These are phyloP conservation scores for Bothriochloa decipiens DNA, from an alignment of 176 grass and related monocot species.

Conservation along the genomic window DNA sequence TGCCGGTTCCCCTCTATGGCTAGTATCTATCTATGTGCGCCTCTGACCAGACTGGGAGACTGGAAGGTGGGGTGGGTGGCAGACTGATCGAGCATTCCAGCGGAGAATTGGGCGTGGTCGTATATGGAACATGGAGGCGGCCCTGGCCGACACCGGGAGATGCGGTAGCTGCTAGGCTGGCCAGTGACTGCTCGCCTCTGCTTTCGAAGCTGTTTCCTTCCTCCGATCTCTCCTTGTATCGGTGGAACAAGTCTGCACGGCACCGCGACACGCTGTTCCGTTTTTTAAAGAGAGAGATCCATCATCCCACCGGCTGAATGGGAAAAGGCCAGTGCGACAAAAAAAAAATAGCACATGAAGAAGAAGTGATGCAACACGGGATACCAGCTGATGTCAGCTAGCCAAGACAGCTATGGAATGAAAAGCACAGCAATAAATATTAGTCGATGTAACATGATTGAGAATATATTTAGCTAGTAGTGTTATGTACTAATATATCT, in stretches of 20 bases:
- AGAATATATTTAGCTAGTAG: not conserved
- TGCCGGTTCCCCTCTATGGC: not conserved
- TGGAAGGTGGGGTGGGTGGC: conserved; percentile 12
- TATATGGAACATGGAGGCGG: not conserved
- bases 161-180: conserved; percentile 4
- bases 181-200: not conserved
- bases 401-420: no score
- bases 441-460: not conserved
- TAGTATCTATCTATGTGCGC: not conserved
- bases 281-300: not conserved
- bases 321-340: not conserved
- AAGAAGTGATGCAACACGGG: not conserved
- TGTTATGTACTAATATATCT: not conserved
- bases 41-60: conserved; percentile 12
- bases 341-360: not conserved
- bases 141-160: not conserved
- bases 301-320: not conserved
- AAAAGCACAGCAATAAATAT: not conserved
- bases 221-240: not conserved
- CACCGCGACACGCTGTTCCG: not conserved
- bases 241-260: conserved; percentile 9
- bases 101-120: not conserved
- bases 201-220: not conserved
- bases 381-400: no score
- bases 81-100: not conserved